Base-by-base conservation (phyloP, 2,329 filamentous ascomycete genomes). In the Trichothecium sympodiale region DNA sequence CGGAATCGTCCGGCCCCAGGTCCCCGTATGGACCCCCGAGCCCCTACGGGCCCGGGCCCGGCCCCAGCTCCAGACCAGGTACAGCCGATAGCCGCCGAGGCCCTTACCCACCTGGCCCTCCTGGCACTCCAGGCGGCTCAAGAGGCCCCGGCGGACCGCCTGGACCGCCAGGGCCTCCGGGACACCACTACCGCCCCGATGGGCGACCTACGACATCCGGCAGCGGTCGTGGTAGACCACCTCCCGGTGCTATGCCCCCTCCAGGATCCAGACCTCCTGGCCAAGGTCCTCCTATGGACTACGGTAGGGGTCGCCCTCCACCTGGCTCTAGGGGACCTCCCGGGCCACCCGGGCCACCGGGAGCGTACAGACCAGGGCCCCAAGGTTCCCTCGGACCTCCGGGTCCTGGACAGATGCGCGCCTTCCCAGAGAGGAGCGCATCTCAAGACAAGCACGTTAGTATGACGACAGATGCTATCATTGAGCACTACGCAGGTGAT, bases 1-100 rank as follows among this genome's bases (percentile, higher is more conserved):
- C 68, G 28, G 60, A 56, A 44, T 68, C 67, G 27, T 66, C 68
- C 3, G 49, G 66, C 43, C 60, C 56, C 37, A 56, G 58, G 31
- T 44, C 56, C 37, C 43, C 51, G 37, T 46, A 52, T 44, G 46
- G 57, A 36, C 38, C 55, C 33, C 45, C 52, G 35, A 52, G 51
- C 45, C 46, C 54, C 39, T 40, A 60, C 44, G 40, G 51, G 33
- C 48, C 47, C 31, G 46, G 59, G 29, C 51, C 47, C 31, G 46
- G 59, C 29, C 51, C 47, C 35, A 50, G 52, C 47, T 47, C 49
- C 5, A 48, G 47, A 35, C 54, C 54, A 23, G 46, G 45, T 10
- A 57, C 55, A 4, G 45, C 55, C 3, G 54, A 58, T 15, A 52
- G 52, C 17, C 49, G 45, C 15, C 52, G 55, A 29, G 43, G 55